Evolutionary conservation across 306 rosid genomes (phyloP), one percentile per base, ranked within the genome.

Genomic region (Citrullus colocynthis): DNA sequence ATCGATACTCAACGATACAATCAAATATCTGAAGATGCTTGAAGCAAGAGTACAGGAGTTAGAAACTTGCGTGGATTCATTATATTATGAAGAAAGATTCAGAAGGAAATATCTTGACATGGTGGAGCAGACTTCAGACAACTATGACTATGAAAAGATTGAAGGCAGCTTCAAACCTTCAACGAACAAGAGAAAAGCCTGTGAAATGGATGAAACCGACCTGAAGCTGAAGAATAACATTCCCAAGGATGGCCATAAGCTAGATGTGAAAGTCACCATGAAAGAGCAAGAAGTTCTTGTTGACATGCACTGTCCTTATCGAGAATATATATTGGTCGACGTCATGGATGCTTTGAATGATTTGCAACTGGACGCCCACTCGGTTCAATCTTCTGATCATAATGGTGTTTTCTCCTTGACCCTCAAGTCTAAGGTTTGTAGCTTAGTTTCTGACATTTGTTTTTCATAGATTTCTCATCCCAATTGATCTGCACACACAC

Each of bases 361-460:
- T 83, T 88, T 91, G 77, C 90, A 91, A 62, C 79, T 91, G 73
- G 93, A 93, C 66, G 89, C 90, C 4, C 84, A 93, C 81, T 81
- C 91, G 6, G 88, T 91, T 78, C 93, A 91, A 65, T 93, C 97
- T 41, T 87, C 93, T 67, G 83, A 84, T 74, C 85, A 55, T 24
- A 88, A 87, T 78, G 98, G 89, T 66, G 79, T 93, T 86, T 86
- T 93, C 83, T 74, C 78, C 18, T 76, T 91, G 87, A 86, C 84
- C 69, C 89, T 93, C 77, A 91, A 91, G 80, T 83, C 98, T 41
- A 89, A 93, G 98, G 98, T 93, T 59, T 80, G 91, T 79, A 15
- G 44, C 41, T 73, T 14, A 58, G 16, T 63, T 41, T 44, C 56
- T 60, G 21, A 28, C 21, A 36, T 44, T 5, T 59, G 24, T 39